These are phyloP conservation scores for Primulina eburnea DNA, from an alignment of 257 asterid species.

Conservation along the genomic window DNA sequence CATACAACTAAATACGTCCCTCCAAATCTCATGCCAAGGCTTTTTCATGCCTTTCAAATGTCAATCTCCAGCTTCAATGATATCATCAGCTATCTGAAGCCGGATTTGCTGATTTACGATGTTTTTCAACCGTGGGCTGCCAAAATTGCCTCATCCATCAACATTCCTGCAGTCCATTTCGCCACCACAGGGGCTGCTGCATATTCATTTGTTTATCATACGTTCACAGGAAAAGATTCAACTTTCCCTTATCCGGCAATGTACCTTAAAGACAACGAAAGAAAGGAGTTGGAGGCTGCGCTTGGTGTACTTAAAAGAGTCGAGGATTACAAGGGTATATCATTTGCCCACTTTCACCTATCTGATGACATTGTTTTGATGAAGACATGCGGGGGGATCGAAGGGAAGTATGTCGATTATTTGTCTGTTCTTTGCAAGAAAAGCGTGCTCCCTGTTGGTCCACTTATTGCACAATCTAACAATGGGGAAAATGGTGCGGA, in stretches of 20 bases:
- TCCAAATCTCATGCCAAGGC: slow-evolving; percentile 24
- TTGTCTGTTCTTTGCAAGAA: slow-evolving; percentile 25
- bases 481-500: neutral
- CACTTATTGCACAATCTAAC: slow-evolving; percentile 12
- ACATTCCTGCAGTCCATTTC: slow-evolving; percentile 36
- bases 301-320: neutral
- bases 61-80: slow-evolving; percentile 27
- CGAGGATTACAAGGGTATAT: slow-evolving; percentile 13
- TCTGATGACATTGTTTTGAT: slow-evolving; percentile 35
- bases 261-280: slow-evolving; percentile 7
- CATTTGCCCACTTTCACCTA: slow-evolving; percentile 15
- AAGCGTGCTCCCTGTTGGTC: slow-evolving; percentile 32
- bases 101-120: slow-evolving; percentile 42
- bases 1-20: slow-evolving; percentile 54
- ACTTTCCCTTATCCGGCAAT: slow-evolving; percentile 25
- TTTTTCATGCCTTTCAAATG: slow-evolving; percentile 29
- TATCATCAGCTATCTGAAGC: slow-evolving; percentile 27
- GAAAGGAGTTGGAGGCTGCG: neutral
- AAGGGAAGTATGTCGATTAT: slow-evolving; percentile 36
- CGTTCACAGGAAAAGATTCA: neutral
- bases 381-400: slow-evolving; percentile 30
- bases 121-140: slow-evolving; percentile 47
- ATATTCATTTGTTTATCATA: slow-evolving; percentile 22
- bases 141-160: slow-evolving; percentile 25
- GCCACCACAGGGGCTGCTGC: slow-evolving; percentile 15